Conservation (phyloP, 1,139 yeast species). For the Suhomyces bolitotheri region DNA sequence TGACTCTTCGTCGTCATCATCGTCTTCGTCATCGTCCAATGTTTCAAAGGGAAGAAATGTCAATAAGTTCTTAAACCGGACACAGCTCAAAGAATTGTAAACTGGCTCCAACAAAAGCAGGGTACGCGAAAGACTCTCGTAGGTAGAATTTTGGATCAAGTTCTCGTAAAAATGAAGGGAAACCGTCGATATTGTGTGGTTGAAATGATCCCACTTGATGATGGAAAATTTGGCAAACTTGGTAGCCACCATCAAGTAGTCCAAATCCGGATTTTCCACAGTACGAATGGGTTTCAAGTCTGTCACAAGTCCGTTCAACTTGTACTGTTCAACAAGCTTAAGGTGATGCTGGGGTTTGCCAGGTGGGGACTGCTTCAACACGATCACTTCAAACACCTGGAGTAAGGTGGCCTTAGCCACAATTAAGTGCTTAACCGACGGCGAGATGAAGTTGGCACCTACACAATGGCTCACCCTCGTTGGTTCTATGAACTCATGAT, state of each 20-base stretch:
- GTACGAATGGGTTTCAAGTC: constrained; percentile 58
- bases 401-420: constrained; percentile 73
- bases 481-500: constrained; percentile 78
- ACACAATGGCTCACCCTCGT: constrained; percentile 67
- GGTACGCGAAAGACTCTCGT: constrained; percentile 47
- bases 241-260: constrained; percentile 68
- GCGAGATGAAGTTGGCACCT: constrained; percentile 61
- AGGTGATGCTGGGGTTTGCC: constrained; percentile 37
- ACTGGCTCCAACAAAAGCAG: constrained; percentile 66
- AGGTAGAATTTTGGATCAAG: constrained; percentile 53
- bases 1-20: constrained; percentile 31
- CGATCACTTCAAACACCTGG: constrained; percentile 59
- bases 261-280: constrained; percentile 49
- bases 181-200: constrained; percentile 59
- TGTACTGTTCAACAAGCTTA: constrained; percentile 62
- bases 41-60: constrained; percentile 70
- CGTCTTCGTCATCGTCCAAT: constrained; percentile 45
- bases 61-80: constrained; percentile 68
- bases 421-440: constrained; percentile 53
- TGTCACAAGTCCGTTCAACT: constrained; percentile 68
- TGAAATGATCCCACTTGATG: constrained; percentile 64
- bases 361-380: constrained; percentile 22
- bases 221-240: constrained; percentile 77
- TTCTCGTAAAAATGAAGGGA: constrained; percentile 88
- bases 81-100: constrained; percentile 56